Evolutionary conservation across 495 filamentous ascomycete genomes (phyloP).

Genomic region (Neurospora sp.): DNA sequence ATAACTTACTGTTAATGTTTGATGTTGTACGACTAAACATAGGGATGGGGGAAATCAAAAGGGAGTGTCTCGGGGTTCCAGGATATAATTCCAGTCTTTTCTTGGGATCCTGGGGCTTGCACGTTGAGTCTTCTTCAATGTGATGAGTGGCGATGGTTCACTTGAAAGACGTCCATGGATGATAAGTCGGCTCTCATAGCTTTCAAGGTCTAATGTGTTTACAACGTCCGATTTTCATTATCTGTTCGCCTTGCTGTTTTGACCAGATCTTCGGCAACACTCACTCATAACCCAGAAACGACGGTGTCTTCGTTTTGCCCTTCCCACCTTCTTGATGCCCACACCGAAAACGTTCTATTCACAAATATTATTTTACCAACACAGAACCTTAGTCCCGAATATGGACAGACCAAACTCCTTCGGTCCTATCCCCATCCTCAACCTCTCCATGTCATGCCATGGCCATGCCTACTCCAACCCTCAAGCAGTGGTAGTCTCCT

Average conservation of each 20-base stretch:
- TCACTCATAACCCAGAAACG: background rate
- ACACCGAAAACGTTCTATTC: background rate
- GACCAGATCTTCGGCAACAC: background rate
- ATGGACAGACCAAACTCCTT: background rate
- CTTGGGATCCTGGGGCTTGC: background rate
- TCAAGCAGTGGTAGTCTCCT: background rate
- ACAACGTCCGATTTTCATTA: background rate
- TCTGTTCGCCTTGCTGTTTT: background rate
- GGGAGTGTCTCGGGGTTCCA: background rate
- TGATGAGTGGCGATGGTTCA: background rate
- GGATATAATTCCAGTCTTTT: background rate
- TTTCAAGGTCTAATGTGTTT: rapidly evolving
- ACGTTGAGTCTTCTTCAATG: background rate
- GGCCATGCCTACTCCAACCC: background rate
- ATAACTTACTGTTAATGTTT: background rate
- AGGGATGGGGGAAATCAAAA: background rate
- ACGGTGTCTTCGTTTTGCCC: background rate
- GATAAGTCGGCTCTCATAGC: background rate
- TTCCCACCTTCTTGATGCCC: background rate
- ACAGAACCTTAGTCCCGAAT: background rate
- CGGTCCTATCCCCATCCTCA: background rate
- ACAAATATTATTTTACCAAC: background rate
- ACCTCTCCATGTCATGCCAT: background rate
- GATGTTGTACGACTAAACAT: background rate
- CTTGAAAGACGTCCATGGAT: background rate